A percentile compares a stretch with the other conserved stretches of the same genome.
phyloP scores from a whole-genome alignment of 495 filamentous ascomycete species.

The Elasticomyces elasticus region DNA sequence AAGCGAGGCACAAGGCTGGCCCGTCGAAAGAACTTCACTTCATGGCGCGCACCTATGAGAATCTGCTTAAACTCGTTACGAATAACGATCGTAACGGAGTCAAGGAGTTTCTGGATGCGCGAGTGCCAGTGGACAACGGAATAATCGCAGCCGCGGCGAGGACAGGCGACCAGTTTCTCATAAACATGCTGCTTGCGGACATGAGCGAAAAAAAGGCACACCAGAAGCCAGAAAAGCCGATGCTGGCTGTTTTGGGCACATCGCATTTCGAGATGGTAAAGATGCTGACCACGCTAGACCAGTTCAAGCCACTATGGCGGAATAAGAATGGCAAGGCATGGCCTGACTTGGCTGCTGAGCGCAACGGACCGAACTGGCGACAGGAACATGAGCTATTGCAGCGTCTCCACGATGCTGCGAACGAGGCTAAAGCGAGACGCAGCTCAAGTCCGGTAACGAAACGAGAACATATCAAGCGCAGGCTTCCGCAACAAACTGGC shows the following conservation, averaged over 20 bases:
- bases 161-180: constrained; percentile 77
- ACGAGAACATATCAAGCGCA: constrained; percentile 14
- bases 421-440: neutral
- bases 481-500: neutral
- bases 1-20: constrained; percentile 45
- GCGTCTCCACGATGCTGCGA: constrained; percentile 56
- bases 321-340: constrained; percentile 64
- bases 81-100: constrained; percentile 76
- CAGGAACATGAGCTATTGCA: constrained; percentile 78
- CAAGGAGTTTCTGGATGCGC: constrained; percentile 65
- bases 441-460: constrained; percentile 20
- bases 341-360: constrained; percentile 69
- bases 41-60: constrained; percentile 44
- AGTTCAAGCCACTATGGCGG: constrained; percentile 61
- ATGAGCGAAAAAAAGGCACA: constrained; percentile 65
- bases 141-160: constrained; percentile 84
- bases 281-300: constrained; percentile 64
- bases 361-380: constrained; percentile 78
- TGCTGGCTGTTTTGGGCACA: constrained; percentile 86
- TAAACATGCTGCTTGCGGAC: constrained; percentile 76
- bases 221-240: constrained; percentile 59
- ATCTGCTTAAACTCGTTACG: constrained; percentile 66
- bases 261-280: constrained; percentile 75
- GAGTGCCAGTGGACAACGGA: constrained; percentile 67
- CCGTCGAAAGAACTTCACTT: constrained; percentile 34